A percentile compares a stretch with the other conserved stretches of the same genome.
Evolutionary conservation across 1,284 basidiomycete species (phyloP).

Genomic region (Sanghuangporus sanghuang): DNA sequence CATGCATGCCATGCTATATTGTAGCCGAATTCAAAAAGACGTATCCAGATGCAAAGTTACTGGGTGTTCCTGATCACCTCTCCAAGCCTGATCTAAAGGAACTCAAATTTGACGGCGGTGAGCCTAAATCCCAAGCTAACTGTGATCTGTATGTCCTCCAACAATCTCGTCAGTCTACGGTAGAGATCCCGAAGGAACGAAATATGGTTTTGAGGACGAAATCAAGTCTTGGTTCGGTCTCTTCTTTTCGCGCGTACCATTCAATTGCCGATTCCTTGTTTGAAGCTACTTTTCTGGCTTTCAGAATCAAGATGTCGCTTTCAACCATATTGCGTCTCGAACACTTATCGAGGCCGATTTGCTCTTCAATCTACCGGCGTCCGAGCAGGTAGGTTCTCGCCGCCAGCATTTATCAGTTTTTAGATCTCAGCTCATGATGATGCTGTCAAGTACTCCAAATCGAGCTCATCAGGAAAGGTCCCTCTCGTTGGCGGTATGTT

Average conservation of each 20-base stretch:
- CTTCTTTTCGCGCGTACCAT: background rate
- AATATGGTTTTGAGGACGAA: constrained; percentile 83
- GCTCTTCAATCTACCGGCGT: constrained; percentile 84
- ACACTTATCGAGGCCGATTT: constrained; percentile 86
- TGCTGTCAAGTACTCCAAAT: constrained; percentile 43
- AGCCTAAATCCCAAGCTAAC: constrained; percentile 20
- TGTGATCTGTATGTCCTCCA: background rate
- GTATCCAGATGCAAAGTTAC: constrained; percentile 74
- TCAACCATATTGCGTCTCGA: constrained; percentile 75
- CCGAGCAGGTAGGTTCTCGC: constrained; percentile 64
- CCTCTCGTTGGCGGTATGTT: constrained; percentile 43
- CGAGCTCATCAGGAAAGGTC: constrained; percentile 41
- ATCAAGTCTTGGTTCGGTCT: constrained; percentile 33
- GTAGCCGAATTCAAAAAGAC: constrained; percentile 65
- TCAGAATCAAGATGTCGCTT: constrained; percentile 85
- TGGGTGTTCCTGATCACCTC: constrained; percentile 57
- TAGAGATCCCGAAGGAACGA: constrained; percentile 51
- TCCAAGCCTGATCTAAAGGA: constrained; percentile 35
- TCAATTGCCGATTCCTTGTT: background rate
- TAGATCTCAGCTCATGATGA: background rate
- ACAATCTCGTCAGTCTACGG: constrained; percentile 49
- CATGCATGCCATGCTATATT: background rate
- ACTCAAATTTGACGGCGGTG: constrained; percentile 57
- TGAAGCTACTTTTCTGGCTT: constrained; percentile 70
- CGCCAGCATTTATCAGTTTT: constrained; percentile 16